Evolutionary conservation across 129 eudicot genomes (phyloP).

Genomic region (Arctium lappa): DNA sequence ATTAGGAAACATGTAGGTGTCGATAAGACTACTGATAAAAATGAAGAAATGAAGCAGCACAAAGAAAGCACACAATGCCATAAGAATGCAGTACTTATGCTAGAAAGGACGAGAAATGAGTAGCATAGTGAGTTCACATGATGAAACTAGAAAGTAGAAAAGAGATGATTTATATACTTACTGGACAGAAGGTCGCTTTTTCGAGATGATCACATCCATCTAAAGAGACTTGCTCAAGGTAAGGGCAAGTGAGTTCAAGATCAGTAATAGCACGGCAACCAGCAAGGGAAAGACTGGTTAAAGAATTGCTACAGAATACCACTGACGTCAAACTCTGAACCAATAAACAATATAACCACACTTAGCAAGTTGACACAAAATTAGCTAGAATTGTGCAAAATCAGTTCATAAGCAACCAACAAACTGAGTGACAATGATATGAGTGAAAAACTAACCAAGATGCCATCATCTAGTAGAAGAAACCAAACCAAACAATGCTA

Average conservation of each 20-base stretch:
- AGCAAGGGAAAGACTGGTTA: slow-evolving; percentile 79
- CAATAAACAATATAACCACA: slow-evolving; percentile 3
- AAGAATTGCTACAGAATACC: slow-evolving; percentile 65
- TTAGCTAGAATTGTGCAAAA: not conserved
- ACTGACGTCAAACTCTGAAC: slow-evolving; percentile 79
- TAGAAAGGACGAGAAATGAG: not conserved
- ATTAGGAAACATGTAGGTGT: not conserved
- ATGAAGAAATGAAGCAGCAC: not conserved
- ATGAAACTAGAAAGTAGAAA: not conserved
- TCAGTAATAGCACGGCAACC: slow-evolving; percentile 85
- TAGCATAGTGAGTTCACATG: not conserved
- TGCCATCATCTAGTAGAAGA: not conserved
- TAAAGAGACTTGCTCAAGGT: slow-evolving; percentile 78
- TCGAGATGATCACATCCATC: slow-evolving; percentile 98
- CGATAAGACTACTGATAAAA: not conserved
- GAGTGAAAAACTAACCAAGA: not conserved
- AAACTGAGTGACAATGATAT: not conserved
- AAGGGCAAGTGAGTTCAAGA: slow-evolving; percentile 77
- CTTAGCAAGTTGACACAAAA: slow-evolving; percentile 4
- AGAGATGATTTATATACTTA: slow-evolving; percentile 28
- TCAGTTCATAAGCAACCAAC: not conserved
- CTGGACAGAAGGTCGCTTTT: slow-evolving; percentile 82
- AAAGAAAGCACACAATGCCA: not conserved
- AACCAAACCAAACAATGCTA: not conserved
- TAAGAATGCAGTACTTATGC: not conserved